Conservation (phyloP, 2,329 filamentous ascomycete genomes). For the Allantophomopsis cytisporea region DNA sequence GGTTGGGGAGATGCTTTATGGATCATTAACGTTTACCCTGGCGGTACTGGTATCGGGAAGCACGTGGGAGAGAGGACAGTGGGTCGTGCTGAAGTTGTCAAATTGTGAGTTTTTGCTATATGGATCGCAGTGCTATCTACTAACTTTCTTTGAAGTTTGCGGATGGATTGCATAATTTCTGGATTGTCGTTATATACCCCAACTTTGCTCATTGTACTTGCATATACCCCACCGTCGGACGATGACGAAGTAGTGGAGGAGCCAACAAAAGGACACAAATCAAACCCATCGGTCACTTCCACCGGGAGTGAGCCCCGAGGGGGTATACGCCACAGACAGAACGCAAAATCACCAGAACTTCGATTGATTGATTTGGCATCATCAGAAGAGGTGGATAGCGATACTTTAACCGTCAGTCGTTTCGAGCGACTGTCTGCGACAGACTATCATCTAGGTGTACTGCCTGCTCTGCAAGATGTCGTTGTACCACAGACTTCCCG, state of each 20-base stretch:
- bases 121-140: not conserved
- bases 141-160: slow-evolving; percentile 40
- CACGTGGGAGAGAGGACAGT: slow-evolving; percentile 56
- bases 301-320: slow-evolving; percentile 44
- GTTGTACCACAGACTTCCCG: slow-evolving; percentile 45
- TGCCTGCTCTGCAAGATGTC: slow-evolving; percentile 63
- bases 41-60: slow-evolving; percentile 51
- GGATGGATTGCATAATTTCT: slow-evolving; percentile 95
- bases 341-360: slow-evolving; percentile 76
- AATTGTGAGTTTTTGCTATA: slow-evolving; percentile 52
- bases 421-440: slow-evolving; percentile 76
- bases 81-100: slow-evolving; percentile 79
- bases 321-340: slow-evolving; percentile 57
- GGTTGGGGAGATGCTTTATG: slow-evolving; percentile 96
- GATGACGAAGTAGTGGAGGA: slow-evolving; percentile 22
- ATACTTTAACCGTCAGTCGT: slow-evolving; percentile 72
- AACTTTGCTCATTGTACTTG: slow-evolving; percentile 79
- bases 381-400: slow-evolving; percentile 72
- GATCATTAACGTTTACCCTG: slow-evolving; percentile 83
- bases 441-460: slow-evolving; percentile 80
- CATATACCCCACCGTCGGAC: slow-evolving; percentile 67
- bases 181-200: slow-evolving; percentile 94
- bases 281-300: slow-evolving; percentile 28
- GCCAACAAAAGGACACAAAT: slow-evolving; percentile 19
- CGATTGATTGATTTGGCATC: slow-evolving; percentile 81